phyloP scores from a whole-genome alignment of 495 filamentous ascomycete species.

The Aspergillus conjunctus region DNA sequence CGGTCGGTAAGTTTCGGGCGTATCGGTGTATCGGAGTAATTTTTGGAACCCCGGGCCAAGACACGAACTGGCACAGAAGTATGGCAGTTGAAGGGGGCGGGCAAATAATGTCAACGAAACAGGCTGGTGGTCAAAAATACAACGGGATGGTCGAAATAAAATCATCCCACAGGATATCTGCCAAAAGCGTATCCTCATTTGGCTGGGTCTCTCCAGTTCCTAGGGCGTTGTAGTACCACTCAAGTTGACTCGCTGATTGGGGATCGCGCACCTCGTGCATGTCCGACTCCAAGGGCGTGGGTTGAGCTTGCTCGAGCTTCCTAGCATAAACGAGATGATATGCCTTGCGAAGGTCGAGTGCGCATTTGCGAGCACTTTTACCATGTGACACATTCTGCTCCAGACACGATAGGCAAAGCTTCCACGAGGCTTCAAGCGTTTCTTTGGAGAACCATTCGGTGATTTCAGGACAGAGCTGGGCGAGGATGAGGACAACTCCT shows the following conservation, averaged over 20 bases:
- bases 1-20: conserved; percentile 2
- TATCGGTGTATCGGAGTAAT: conserved; percentile 4
- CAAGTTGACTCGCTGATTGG: background rate
- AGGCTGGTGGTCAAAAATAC: background rate
- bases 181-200: background rate
- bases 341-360: background rate
- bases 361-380: conserved; percentile 4
- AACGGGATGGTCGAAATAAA: background rate
- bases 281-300: background rate
- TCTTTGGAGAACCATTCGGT: background rate
- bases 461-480: conserved; percentile 1
- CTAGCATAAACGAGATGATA: background rate
- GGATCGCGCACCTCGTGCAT: background rate
- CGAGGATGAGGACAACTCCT: conserved; percentile 39
- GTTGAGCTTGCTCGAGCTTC: background rate
- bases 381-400: conserved; percentile 2
- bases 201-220: background rate
- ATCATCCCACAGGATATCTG: conserved; percentile 3
- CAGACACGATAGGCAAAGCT: conserved; percentile 6
- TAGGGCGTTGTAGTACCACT: background rate
- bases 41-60: background rate
- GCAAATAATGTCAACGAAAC: background rate
- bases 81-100: background rate
- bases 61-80: background rate
- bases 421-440: background rate